Evolutionary conservation across 306 rosid genomes (phyloP).

Genomic region (Hippophae gyantsensis): DNA sequence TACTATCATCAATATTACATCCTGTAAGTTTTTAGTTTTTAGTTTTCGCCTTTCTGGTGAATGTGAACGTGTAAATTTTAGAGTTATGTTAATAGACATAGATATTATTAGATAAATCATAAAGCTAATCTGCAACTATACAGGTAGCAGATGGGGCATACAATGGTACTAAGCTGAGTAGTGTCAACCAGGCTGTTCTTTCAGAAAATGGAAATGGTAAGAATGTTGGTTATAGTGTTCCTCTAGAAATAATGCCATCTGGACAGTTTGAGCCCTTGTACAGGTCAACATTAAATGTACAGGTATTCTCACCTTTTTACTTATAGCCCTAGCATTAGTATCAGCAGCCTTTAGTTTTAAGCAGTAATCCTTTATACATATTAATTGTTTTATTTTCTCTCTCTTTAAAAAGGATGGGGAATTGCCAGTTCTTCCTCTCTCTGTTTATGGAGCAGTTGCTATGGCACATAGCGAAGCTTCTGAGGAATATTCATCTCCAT

Average conservation of each 20-base stretch:
- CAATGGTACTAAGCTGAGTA: slow-evolving; percentile 55
- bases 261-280: slow-evolving; percentile 95
- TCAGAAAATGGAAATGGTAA: slow-evolving; percentile 55
- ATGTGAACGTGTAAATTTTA: no score
- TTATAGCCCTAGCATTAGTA: slow-evolving; percentile 7
- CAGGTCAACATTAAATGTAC: slow-evolving; percentile 66
- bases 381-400: neutral
- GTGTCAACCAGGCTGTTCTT: slow-evolving; percentile 68
- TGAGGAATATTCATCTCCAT: slow-evolving; percentile 80
- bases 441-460: slow-evolving; percentile 85
- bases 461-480: slow-evolving; percentile 91
- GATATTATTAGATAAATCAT: no score
- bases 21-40: no score
- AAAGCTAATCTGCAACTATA: slow-evolving; percentile 1
- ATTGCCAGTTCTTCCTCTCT: slow-evolving; percentile 83
- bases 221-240: slow-evolving; percentile 47
- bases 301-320: slow-evolving; percentile 34
- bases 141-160: slow-evolving; percentile 89
- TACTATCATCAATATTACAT: no score
- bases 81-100: no score
- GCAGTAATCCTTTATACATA: slow-evolving; percentile 3
- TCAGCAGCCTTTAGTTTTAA: neutral
- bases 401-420: slow-evolving; percentile 71
- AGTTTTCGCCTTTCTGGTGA: no score
- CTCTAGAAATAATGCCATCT: slow-evolving; percentile 79